phyloP scores from a whole-genome alignment of 257 asterid genomes.

The Hygrophila difformis region DNA sequence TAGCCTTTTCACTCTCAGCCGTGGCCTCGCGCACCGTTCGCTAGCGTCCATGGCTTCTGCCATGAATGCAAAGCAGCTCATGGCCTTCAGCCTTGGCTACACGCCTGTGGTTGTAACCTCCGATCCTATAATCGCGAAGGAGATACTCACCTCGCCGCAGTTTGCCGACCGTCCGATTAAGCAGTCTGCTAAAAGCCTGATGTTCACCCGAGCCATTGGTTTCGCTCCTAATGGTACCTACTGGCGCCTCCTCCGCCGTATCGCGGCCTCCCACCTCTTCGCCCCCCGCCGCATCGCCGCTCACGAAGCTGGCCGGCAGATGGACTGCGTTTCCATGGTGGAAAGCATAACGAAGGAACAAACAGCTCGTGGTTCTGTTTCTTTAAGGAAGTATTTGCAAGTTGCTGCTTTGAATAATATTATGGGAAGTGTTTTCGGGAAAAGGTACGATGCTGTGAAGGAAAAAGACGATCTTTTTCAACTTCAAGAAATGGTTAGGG shows the following conservation, averaged over 20 bases:
- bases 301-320: slow-evolving; percentile 23
- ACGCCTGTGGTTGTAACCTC: slow-evolving; percentile 53
- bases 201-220: slow-evolving; percentile 66
- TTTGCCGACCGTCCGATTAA: slow-evolving; percentile 63
- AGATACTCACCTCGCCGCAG: slow-evolving; percentile 28
- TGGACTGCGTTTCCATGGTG: slow-evolving; percentile 23
- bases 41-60: slow-evolving; percentile 27
- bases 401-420: slow-evolving; percentile 36
- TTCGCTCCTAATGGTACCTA: slow-evolving; percentile 59
- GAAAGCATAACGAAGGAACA: slow-evolving; percentile 14
- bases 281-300: slow-evolving; percentile 39
- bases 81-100: slow-evolving; percentile 67
- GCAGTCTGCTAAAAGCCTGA: slow-evolving; percentile 42
- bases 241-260: slow-evolving; percentile 61
- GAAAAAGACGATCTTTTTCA: slow-evolving; percentile 21
- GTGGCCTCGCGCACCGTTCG: slow-evolving; percentile 46
- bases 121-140: slow-evolving; percentile 38
- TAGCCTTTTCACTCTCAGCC: slow-evolving; percentile 32
- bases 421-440: slow-evolving; percentile 56
- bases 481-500: slow-evolving; percentile 33
- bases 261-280: slow-evolving; percentile 53
- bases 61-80: slow-evolving; percentile 32
- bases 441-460: slow-evolving; percentile 18
- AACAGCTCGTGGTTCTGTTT: slow-evolving; percentile 4
- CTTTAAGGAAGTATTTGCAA: slow-evolving; percentile 29